phyloP scores from a whole-genome alignment of 768 basidiomycete genomes.

The Leccinum imitatum region DNA sequence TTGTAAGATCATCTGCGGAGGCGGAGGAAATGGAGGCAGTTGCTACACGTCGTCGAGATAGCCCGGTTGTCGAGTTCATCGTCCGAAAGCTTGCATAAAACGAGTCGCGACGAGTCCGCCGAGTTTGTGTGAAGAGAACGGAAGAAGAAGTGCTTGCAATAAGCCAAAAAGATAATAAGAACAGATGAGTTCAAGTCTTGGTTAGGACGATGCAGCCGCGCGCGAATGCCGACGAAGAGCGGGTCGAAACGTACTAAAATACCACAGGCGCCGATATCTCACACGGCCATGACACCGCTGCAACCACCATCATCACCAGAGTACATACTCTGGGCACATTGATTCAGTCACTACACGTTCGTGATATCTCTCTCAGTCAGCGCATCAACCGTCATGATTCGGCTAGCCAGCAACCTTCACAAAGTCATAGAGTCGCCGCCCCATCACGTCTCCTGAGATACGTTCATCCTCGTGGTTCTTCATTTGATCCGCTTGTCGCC shows the following conservation, averaged over 20 bases:
- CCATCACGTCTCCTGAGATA: constrained; percentile 8
- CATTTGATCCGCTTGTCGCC: constrained; percentile 19
- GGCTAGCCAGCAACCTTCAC: not conserved
- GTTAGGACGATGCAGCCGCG: constrained; percentile 9
- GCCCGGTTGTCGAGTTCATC: constrained; percentile 54
- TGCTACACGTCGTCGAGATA: constrained; percentile 59
- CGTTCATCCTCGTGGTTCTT: constrained; percentile 17
- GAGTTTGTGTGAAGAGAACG: constrained; percentile 3
- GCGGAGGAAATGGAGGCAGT: constrained; percentile 38
- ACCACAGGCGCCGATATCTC: not conserved
- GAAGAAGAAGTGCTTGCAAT: constrained; percentile 4
- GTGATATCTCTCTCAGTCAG: not conserved
- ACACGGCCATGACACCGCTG: not conserved
- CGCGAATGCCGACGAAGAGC: constrained; percentile 1
- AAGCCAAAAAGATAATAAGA: not conserved
- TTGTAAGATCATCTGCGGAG: constrained; percentile 39
- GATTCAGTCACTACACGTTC: not conserved
- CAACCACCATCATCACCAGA: not conserved
- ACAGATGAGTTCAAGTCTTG: not conserved
- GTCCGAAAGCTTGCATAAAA: constrained; percentile 23
- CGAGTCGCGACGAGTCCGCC: not conserved
- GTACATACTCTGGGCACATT: not conserved
- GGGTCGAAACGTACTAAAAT: constrained; percentile 12
- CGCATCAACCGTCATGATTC: no score
- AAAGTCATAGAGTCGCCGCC: not conserved